Evolutionary conservation across 2,329 filamentous ascomycete genomes (phyloP).

Genomic region (Aspergillus cejpii): DNA sequence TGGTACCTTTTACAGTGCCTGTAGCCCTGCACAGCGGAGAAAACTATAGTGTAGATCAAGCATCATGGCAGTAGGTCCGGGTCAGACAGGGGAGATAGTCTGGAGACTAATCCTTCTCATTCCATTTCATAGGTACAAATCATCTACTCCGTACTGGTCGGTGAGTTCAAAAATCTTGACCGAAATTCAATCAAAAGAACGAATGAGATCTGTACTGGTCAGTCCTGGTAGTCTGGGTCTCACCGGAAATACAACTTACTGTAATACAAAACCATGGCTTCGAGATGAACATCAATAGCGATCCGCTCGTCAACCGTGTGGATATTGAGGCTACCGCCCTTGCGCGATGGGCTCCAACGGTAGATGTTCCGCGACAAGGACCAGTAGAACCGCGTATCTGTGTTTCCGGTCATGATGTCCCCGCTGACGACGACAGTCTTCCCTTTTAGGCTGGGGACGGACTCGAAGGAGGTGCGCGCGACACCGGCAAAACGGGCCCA

Average conservation of each 20-base stretch:
- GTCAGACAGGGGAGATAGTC: too few relatives aligned
- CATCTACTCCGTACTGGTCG: too few relatives aligned
- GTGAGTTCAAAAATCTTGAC: neutral
- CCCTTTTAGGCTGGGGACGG: conserved; percentile 22
- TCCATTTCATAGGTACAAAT: too few relatives aligned
- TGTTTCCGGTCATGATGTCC: conserved; percentile 49
- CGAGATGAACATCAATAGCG: conserved; percentile 38
- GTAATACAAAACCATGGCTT: conserved; percentile 41
- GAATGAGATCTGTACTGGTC: conserved; percentile 24
- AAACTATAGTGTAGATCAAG: too few relatives aligned
- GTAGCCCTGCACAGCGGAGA: too few relatives aligned
- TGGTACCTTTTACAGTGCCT: too few relatives aligned
- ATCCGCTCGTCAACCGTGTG: conserved; percentile 49
- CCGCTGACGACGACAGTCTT: conserved; percentile 40
- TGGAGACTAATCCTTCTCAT: too few relatives aligned
- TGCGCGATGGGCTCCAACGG: conserved; percentile 46
- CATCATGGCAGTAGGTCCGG: too few relatives aligned
- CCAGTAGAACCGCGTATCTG: conserved; percentile 51
- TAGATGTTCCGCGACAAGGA: conserved; percentile 48
- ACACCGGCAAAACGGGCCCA: conserved; percentile 38
- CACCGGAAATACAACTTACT: conserved; percentile 21
- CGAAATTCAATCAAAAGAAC: conserved; percentile 23
- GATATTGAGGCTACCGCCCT: conserved; percentile 40
- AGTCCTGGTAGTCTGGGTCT: conserved; percentile 2
- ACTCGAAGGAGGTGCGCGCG: conserved; percentile 38